Evolutionary conservation across 179 eudicot species (phyloP), one percentile per base, ranked within the genome.

Genomic region (Camellia oleifera): DNA sequence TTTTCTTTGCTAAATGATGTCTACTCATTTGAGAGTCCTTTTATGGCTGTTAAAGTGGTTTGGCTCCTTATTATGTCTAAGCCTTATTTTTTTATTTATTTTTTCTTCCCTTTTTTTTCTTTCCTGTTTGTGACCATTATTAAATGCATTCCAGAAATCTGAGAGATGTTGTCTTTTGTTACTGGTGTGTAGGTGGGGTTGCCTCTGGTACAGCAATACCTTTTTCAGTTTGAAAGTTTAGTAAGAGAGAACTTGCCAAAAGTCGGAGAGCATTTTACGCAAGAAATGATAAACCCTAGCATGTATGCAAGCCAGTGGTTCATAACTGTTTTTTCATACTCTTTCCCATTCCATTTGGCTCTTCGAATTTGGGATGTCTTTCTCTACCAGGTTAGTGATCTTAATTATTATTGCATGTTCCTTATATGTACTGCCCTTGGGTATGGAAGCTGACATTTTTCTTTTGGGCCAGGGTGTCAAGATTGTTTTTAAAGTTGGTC

Each of bases 291-390:
- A 80, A 94, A 92, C 82, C 98, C 99, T 69, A 94, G 97, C 90
- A 96, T 96, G 99, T 97, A 97, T 77, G 98, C 93, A 56, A 97
- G 99, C 87, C 99, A 97, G 83, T 97, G 99, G 99, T 97, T 97
- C 88, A 94, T 97, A 74, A 97, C 99, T 3, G 97, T 97, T 66
- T 94, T 94, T 81, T 89, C 98, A 9, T 94, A 91, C 81, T 90
- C 98, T 53, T 94, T 94, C 84, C 98, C 99, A 18, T 97, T 97
- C 82, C 95, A 91, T 87, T 88, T 97, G 90, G 89, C 97, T 80
- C 91, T 94, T 82, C 91, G 99, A 69, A 93, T 97, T 74, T 97
- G 98, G 98, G 99, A 97, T 83, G 97, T 97, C 67, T 97, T 96
- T 83, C 97, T 97, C n/a, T 79, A 79, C 46, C 98, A 97, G 99